A percentile compares a stretch with the other conserved stretches of the same genome.
Evolutionary conservation across 345 rosid species (phyloP).

Genomic region (Lepidium africanum): DNA sequence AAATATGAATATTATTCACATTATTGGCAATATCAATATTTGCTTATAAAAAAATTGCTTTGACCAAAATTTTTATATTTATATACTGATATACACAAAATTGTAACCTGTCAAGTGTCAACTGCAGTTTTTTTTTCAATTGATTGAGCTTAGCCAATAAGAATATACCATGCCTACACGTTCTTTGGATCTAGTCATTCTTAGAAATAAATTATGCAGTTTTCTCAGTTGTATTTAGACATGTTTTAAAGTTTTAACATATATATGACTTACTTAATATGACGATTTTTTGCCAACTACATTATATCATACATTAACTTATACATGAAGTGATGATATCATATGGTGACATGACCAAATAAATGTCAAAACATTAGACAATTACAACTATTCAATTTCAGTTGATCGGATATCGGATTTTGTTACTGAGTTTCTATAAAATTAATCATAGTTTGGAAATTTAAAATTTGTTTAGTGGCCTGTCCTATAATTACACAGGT

Average conservation of each 20-base stretch:
- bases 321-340: too few species aligned
- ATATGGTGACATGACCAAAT: too few species aligned
- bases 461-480: not conserved
- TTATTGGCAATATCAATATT: not conserved
- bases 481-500: not conserved
- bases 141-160: not conserved
- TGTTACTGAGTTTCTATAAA: not conserved
- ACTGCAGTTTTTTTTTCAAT: not conserved
- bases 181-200: constrained; percentile 7
- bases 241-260: not conserved
- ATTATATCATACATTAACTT: too few species aligned
- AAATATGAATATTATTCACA: not conserved
- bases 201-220: not conserved
- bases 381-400: too few species aligned
- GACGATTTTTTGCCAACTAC: too few species aligned
- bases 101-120: not conserved
- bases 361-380: too few species aligned
- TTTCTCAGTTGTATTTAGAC: not conserved
- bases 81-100: too few species aligned
- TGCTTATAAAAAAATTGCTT: not conserved
- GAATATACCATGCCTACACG: not conserved
- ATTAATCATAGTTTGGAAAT: not conserved
- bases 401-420: too few species aligned
- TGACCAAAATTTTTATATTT: too few species aligned
- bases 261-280: not conserved